Evolutionary conservation across 2,329 filamentous ascomycete genomes (phyloP), one percentile per base, ranked within the genome.

Genomic region (Lasiodiplodia sp.): DNA sequence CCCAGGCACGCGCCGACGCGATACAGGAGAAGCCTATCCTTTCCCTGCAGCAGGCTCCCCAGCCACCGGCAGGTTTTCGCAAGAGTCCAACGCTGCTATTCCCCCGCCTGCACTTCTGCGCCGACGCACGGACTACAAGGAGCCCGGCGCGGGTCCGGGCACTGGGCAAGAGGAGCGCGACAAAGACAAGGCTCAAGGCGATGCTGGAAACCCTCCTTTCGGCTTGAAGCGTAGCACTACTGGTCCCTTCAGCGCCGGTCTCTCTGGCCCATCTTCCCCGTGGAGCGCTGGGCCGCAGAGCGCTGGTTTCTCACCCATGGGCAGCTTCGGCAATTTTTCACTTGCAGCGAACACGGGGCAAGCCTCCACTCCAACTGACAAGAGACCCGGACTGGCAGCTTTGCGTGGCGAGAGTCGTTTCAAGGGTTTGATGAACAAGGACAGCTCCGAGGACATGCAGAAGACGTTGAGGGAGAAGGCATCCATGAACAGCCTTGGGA

Each of bases 311-410:
- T 87, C 90, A 7, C 88, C 90, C 2, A 92, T 94, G 85, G 94
- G 95, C 40, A 90, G 90, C 25, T 99, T 99, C 80, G 95, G 95
- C 12, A 96, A 90, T 75, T 98, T 98, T 79, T 90, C 92, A n/a
- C 79, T 96, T 65, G 83, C 81, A 14, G 80, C 77, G 47, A 80
- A 82, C 58, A 80, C 87, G 3, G 82, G 84, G 37, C 84, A 86
- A 40, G 83, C 87, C 21, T 81, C 86, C 7, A 84, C 88, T 37
- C 80, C 84, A 8, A 83, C 86, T 4, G 93, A 97, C 67, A 97
- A 96, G 82, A 89, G 92, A 73, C 77, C 87, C 34, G 85, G 86
- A 11, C 87, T 91, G 74, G 90, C 89, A 34, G 90, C 87, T 75
- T 80, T 87, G 34, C 86, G 91, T 68, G 89, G 92, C 2, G 92